Base-by-base conservation (phyloP, 805 yeast species). In the Teunomyces funiuensis region DNA sequence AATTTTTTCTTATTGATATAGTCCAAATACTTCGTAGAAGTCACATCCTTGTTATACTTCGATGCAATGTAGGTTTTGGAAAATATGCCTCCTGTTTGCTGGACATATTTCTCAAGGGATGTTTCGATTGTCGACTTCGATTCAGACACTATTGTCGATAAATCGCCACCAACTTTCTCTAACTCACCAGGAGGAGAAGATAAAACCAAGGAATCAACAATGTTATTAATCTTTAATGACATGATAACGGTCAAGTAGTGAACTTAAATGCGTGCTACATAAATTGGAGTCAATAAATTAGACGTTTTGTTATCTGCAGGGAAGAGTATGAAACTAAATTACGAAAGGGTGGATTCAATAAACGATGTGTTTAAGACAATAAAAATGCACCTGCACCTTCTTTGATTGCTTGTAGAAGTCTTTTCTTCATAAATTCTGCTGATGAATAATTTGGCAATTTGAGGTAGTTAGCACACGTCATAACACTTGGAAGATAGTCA, bases 391-490 rank as follows among this genome's bases (percentile, higher is more conserved):
- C 91, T 1, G 90, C 83, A 18, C 99, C 99, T 52, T 91, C 97
- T 4, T 70, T 71, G 55, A 89, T 79, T 0, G 98, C 97, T 45
- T 79, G 84, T 9, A 63, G 38, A 6, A 93, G 63, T 39, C 85
- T 70, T 23, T 69, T 57, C 37, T 60, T 67, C 83, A 93, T 74
- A 1, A 86, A 62, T 13, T 72, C 80, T 44, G 73, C 75, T 26
- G 76, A 66, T 3, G 88, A 75, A 58, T 91, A 93, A 47, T 85
- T 78, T 4, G 99, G 98, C 15, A 93, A 66, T 60, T 91, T 91
- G 50, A 91, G 71, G 57, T 91, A 93, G 58, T 91, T 91, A 3
- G 95, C 97, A 69, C 99, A 91, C 0, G 99, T 91, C 99, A 91
- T 91, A 2, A 93, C 99, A 64, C 96, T 88, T 2, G 99, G 98